Evolutionary conservation across 192 early-diverging fungal genomes (phyloP).

Genomic region (Coemansia sp.): DNA sequence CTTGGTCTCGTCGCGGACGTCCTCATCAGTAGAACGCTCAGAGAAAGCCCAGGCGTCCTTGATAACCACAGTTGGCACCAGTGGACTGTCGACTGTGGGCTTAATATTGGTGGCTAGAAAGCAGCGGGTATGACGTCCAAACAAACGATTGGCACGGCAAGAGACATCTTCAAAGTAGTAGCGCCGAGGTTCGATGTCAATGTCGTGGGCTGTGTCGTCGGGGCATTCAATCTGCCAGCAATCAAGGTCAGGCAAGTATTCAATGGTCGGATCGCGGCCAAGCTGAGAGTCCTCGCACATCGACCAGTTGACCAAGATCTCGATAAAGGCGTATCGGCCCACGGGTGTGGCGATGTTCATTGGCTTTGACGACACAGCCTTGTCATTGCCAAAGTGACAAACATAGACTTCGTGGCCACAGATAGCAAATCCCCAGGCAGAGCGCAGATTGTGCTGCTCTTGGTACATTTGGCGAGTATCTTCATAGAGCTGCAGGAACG

Average conservation of each 20-base stretch:
- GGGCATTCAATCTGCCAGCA: constrained; percentile 3
- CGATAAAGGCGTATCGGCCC: not conserved
- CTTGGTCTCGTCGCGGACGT: not conserved
- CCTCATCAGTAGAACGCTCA: not conserved
- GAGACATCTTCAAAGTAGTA: not conserved
- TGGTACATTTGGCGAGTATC: constrained; percentile 6
- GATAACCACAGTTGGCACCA: not conserved
- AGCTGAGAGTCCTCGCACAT: constrained; percentile 13
- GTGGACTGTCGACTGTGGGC: not conserved
- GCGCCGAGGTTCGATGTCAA: not conserved
- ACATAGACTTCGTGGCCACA: not conserved
- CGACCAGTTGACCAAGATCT: constrained; percentile 17
- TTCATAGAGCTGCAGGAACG: not conserved
- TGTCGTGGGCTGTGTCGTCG: not conserved
- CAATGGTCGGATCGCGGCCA: constrained; percentile 8
- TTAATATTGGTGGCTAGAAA: constrained; percentile 4
- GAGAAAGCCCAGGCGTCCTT: constrained; percentile 18
- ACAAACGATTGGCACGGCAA: not conserved
- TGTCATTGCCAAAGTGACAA: not conserved
- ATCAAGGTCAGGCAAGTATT: not conserved
- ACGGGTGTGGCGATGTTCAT: not conserved
- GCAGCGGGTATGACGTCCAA: constrained; percentile 21
- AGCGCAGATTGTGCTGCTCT: constrained; percentile 13
- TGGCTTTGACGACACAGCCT: not conserved
- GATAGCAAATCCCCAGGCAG: not conserved